Conservation (phyloP, 73 alveolate species). For the Paramecium tetraurelia region DNA sequence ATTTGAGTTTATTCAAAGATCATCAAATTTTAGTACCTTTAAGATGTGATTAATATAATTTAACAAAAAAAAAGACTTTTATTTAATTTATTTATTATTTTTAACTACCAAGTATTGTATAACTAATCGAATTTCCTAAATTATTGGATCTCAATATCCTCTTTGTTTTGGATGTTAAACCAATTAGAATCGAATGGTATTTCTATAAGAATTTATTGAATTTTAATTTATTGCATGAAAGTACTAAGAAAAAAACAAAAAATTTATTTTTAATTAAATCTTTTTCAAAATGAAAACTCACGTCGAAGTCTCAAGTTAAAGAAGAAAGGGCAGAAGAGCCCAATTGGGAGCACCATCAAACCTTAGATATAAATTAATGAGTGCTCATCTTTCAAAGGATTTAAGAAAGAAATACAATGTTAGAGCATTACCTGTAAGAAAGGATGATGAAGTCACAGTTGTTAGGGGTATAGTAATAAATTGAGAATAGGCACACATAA, state of each 20-base stretch:
- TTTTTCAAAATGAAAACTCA: constrained; percentile 45
- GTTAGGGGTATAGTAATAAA: constrained; percentile 49
- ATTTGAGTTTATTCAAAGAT: too few species aligned
- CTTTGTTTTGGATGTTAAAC: not conserved
- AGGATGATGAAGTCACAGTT: constrained; percentile 84
- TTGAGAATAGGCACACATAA: constrained; percentile 66
- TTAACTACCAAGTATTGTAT: too few species aligned
- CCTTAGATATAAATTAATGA: constrained; percentile 88
- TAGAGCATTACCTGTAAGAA: constrained; percentile 93
- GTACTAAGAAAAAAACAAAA: not conserved
- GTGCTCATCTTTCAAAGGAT: constrained; percentile 85
- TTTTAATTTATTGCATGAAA: not conserved
- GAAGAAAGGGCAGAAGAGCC: constrained; percentile 92
- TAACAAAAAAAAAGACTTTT: too few species aligned
- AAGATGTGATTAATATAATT: too few species aligned
- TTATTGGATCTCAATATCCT: too few species aligned
- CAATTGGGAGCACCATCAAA: constrained; percentile 90
- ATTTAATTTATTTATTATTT: too few species aligned
- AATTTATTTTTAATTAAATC: not conserved
- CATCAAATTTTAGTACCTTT: too few species aligned
- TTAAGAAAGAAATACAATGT: constrained; percentile 82
- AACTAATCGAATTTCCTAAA: too few species aligned
- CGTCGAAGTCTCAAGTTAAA: constrained; percentile 74
- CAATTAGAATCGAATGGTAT: not conserved
- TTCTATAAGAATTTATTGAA: not conserved